Conservation (phyloP, 2,329 filamentous ascomycete genomes). For the Helminthosporium solani region DNA sequence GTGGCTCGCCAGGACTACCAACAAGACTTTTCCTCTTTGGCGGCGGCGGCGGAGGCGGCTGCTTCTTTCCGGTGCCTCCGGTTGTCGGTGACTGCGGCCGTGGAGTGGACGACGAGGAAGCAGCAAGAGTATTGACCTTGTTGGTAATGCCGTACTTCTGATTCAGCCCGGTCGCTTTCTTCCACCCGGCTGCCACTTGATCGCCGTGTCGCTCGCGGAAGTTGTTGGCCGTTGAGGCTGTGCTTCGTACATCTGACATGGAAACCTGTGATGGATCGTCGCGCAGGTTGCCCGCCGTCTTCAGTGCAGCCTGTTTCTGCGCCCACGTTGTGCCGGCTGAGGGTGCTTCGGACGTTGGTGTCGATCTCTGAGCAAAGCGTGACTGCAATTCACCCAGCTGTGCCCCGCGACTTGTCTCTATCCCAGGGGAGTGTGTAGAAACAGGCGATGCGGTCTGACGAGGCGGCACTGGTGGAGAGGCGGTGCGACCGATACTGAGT, state of each 20-base stretch:
- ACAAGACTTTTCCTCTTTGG: conserved; percentile 55
- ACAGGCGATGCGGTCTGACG: conserved; percentile 28
- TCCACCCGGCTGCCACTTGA: conserved; percentile 62
- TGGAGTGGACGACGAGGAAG: conserved; percentile 21
- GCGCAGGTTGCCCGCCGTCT: conserved; percentile 60
- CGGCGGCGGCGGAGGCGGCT: conserved; percentile 60
- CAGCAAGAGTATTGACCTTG: conserved; percentile 48
- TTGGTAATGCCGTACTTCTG: conserved; percentile 62
- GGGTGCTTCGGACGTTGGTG: conserved; percentile 34
- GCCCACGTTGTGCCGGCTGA: conserved; percentile 61
- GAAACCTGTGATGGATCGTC: conserved; percentile 64
- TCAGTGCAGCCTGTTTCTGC: conserved; percentile 62
- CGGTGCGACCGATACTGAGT: conserved; percentile 65
- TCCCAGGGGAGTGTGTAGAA: conserved; percentile 29
- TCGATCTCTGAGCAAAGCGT: conserved; percentile 55
- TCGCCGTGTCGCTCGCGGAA: conserved; percentile 71
- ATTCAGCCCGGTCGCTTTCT: conserved; percentile 58
- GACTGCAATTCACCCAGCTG: conserved; percentile 68
- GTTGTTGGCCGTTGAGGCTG: conserved; percentile 64
- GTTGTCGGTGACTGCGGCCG: conserved; percentile 31
- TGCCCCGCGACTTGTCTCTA: conserved; percentile 24
- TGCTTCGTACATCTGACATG: conserved; percentile 57
- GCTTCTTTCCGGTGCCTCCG: conserved; percentile 50
- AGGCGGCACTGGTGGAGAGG: conserved; percentile 34
- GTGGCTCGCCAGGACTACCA: conserved; percentile 47